A percentile compares a stretch with the other conserved stretches of the same genome.
phyloP scores from a whole-genome alignment of 768 basidiomycete genomes.

The Leccinum truebloodii region DNA sequence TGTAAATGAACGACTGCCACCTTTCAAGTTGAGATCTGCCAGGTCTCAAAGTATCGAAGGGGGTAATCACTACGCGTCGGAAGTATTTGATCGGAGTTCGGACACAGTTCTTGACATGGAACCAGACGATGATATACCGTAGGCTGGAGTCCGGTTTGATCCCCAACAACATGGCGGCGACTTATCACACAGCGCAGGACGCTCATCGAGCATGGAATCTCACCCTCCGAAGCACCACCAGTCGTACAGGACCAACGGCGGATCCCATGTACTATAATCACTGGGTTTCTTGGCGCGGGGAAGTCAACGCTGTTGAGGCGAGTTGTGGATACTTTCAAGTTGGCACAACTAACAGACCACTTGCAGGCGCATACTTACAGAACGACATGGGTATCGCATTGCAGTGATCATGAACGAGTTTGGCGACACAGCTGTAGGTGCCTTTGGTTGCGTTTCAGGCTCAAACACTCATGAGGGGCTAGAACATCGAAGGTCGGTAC shows the following conservation, averaged over 20 bases:
- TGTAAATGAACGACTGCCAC: neutral
- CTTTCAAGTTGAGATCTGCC: neutral
- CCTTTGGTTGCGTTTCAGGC: slow-evolving; percentile 3
- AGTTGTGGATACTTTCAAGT: neutral
- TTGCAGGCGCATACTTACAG: slow-evolving; percentile 81
- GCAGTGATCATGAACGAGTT: slow-evolving; percentile 99
- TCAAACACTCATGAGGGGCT: slow-evolving; percentile 21
- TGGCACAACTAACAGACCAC: neutral
- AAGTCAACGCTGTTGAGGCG: slow-evolving; percentile 91
- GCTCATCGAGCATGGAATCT: slow-evolving; percentile 33
- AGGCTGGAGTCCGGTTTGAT: slow-evolving; percentile 26
- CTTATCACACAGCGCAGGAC: slow-evolving; percentile 22
- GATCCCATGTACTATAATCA: slow-evolving; percentile 92
- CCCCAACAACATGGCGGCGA: neutral
- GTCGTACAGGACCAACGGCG: slow-evolving; percentile 26
- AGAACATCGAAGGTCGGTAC: slow-evolving; percentile 88
- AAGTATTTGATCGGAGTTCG: slow-evolving; percentile 29
- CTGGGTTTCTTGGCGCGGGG: slow-evolving; percentile 92
- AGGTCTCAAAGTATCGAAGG: neutral
- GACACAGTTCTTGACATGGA: slow-evolving; percentile 38
- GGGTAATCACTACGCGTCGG: slow-evolving; percentile 16
- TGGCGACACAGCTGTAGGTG: slow-evolving; percentile 85
- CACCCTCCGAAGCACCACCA: neutral
- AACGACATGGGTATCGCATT: slow-evolving; percentile 91
- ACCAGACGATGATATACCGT: slow-evolving; percentile 64